Base-by-base conservation (phyloP, 2,329 filamentous ascomycete species). In the Penicillium sp. region DNA sequence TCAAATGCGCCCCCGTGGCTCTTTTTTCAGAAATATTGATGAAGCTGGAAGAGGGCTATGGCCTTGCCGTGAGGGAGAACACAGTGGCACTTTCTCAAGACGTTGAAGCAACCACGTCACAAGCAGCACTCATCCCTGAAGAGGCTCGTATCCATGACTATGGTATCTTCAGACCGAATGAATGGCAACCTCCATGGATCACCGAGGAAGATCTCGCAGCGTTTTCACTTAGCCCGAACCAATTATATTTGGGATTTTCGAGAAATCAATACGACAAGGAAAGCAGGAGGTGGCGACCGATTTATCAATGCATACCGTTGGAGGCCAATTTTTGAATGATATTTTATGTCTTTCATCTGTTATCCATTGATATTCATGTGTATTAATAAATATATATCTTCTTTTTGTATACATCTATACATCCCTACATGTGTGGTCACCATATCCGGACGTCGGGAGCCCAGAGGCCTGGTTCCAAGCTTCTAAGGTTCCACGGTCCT, bases 91-190 rank as follows among this genome's bases (percentile, higher is more conserved):
- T 15, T 17, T 10, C 19, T 12, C 13, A 23, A 3, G 13, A 35
- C 13, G 12, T 17, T 10, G 17, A 35, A 15, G 9, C 29, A 9
- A 15, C 13, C 8, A 13, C 23, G 8, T 19, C 35, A 23, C 17
- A 35, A 21, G 19, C 52, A 35, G 35, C 12, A 4, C 8, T 50
- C 29, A 57, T 68, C 4, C 65, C 67, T 0, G 61, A 66, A 55
- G 66, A 67, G 37, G 67, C 66, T 15, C 70, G 70, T 4, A 60
- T 73, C 23, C 54, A 49, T 17, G 63, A 62, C 0, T 59, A 66
- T 42, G 57, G 59, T 21, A 50, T 69, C 10, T 71, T 73, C 45
- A 54, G 57, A 19, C 55, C 60, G 6, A 48, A 48, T 25, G 29
- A 48, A 15, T 48, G 29, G 8, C 46, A 35, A 35, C 46, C 46